phyloP scores from a whole-genome alignment of 2,329 filamentous ascomycete species.

The Aphanoascus verrucosus region DNA sequence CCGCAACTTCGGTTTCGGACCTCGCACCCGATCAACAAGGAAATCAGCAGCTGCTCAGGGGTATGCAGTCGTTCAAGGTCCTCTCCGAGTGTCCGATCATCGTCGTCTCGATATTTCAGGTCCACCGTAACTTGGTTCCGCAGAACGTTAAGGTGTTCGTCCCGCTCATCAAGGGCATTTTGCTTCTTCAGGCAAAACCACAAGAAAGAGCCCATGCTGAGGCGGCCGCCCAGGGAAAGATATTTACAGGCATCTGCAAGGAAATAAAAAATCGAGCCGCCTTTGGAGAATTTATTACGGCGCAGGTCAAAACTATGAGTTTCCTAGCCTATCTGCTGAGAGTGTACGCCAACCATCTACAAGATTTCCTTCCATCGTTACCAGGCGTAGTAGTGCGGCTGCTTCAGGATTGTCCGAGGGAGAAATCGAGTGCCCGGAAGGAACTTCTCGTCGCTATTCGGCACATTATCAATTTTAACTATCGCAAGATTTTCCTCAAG shows the following conservation, averaged over 20 bases:
- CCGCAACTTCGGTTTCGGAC: constrained; percentile 70
- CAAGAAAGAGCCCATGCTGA: constrained; percentile 87
- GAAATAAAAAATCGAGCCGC: constrained; percentile 87
- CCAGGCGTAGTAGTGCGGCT: constrained; percentile 84
- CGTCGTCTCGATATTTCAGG: constrained; percentile 94
- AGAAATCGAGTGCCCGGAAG: constrained; percentile 87
- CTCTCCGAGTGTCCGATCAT: constrained; percentile 97
- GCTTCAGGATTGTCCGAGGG: constrained; percentile 83
- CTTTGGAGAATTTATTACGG: constrained; percentile 95
- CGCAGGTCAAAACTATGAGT: constrained; percentile 98
- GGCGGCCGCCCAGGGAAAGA: constrained; percentile 63
- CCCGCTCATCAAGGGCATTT: constrained; percentile 80
- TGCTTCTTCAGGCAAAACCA: constrained; percentile 80
- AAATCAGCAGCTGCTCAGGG: constrained; percentile 69
- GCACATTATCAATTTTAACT: constrained; percentile 99
- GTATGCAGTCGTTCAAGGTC: constrained; percentile 98
- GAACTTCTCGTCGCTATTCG: constrained; percentile 92
- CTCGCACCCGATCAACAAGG: constrained; percentile 75
- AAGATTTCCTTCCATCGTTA: constrained; percentile 74
- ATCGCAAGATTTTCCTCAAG: constrained; percentile 81
- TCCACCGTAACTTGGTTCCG: constrained; percentile 67
- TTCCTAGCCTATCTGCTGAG: constrained; percentile 88
- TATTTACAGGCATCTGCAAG: constrained; percentile 86
- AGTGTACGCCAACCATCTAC: constrained; percentile 74
- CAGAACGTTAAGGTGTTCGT: constrained; percentile 87